phyloP scores from a whole-genome alignment of 305 asterid species.

The Rubia tinctorum region DNA sequence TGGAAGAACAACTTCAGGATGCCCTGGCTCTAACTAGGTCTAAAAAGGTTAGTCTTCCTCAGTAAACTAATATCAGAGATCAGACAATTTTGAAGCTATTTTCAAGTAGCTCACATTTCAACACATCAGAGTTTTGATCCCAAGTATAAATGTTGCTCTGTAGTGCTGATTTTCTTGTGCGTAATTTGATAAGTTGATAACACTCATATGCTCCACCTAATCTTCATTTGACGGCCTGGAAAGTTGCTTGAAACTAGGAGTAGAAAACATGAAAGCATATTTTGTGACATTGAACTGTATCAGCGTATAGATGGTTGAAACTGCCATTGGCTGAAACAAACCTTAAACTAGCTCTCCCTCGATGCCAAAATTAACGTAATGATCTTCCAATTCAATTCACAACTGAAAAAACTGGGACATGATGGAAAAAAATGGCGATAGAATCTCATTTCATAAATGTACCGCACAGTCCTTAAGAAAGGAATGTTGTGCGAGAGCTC shows the following conservation, averaged over 20 bases:
- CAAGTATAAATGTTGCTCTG: background rate
- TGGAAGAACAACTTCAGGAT: conserved; percentile 46
- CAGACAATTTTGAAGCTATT: background rate
- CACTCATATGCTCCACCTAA: background rate
- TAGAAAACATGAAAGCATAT: background rate
- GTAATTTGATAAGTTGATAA: background rate
- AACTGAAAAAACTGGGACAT: background rate
- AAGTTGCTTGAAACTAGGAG: background rate
- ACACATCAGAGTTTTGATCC: background rate
- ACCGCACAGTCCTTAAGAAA: background rate
- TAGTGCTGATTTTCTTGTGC: background rate
- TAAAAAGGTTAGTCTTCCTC: conserved; percentile 34
- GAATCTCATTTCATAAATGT: background rate
- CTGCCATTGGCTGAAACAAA: background rate
- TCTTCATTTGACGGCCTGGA: background rate
- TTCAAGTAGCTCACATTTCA: background rate
- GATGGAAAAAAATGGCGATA: background rate
- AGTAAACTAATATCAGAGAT: background rate
- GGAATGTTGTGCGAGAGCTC: background rate
- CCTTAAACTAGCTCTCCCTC: background rate
- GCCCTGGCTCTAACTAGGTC: conserved; percentile 43
- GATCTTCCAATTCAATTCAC: background rate
- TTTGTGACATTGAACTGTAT: background rate
- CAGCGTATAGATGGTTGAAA: background rate
- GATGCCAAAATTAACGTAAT: background rate